phyloP scores from a whole-genome alignment of 495 filamentous ascomycete genomes.

The Haplographium delicatum region DNA sequence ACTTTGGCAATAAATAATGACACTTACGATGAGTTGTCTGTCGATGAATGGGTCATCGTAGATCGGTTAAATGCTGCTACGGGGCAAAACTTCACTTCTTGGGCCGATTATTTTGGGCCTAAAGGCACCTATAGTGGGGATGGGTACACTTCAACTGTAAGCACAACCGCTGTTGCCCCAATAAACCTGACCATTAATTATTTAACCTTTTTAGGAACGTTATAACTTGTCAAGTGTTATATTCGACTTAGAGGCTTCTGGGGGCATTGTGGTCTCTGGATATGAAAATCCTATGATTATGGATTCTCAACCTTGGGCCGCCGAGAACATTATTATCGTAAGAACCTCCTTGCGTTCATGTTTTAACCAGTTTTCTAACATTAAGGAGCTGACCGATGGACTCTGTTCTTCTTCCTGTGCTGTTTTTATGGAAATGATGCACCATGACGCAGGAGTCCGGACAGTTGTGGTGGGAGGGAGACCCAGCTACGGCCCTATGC shows the following conservation, averaged over 20 bases:
- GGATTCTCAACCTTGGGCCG: conserved; percentile 36
- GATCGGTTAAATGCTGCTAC: conserved; percentile 40
- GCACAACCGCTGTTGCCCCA: too few relatives aligned
- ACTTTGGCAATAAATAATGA: conserved; percentile 15
- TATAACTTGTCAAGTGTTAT: conserved; percentile 46
- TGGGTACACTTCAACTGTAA: conserved; percentile 41
- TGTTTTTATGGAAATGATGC: conserved; percentile 50
- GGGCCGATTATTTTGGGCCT: conserved; percentile 48
- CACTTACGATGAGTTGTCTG: conserved; percentile 24
- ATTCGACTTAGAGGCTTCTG: too few relatives aligned
- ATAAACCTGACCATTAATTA: too few relatives aligned
- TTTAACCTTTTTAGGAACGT: too few relatives aligned
- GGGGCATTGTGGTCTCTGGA: conserved; percentile 31
- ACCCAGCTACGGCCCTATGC: conserved; percentile 38
- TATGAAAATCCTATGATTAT: conserved; percentile 35
- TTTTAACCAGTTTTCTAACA: neutral
- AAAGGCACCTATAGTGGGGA: conserved; percentile 35
- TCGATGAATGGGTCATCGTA: conserved; percentile 38
- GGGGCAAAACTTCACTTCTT: conserved; percentile 42
- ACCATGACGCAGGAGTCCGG: conserved; percentile 40
- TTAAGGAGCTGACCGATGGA: conserved; percentile 36
- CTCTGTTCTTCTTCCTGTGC: conserved; percentile 47
- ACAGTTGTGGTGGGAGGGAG: conserved; percentile 46
- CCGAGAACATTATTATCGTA: conserved; percentile 46
- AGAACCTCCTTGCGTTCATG: conserved; percentile 1